Evolutionary conservation across 805 yeast species (phyloP).

Genomic region (Scheffersomyces coipomensis): DNA sequence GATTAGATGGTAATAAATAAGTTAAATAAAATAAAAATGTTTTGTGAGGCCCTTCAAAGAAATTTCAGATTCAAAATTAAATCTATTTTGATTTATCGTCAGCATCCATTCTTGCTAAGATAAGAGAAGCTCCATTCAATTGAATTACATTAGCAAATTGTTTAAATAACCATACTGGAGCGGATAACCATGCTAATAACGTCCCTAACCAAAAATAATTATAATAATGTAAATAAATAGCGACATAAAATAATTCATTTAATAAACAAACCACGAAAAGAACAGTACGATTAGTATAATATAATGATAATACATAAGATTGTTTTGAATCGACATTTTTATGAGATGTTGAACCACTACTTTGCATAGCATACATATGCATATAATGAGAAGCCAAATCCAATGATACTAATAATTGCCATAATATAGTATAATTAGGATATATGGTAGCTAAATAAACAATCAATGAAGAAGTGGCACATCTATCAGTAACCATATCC

Average conservation of each 20-base stretch:
- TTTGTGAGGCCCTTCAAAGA: too few relatives aligned
- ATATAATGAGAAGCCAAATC: constrained; percentile 93
- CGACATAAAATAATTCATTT: constrained; percentile 90
- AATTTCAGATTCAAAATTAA: too few relatives aligned
- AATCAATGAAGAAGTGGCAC: constrained; percentile 91
- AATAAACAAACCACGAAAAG: constrained; percentile 88
- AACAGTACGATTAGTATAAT: constrained; percentile 82
- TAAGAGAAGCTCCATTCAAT: constrained; percentile 77
- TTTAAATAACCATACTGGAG: constrained; percentile 89
- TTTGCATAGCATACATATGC: constrained; percentile 95
- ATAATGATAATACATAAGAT: constrained; percentile 72
- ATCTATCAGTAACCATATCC: constrained; percentile 98
- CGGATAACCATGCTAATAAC: constrained; percentile 52
- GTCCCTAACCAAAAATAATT: constrained; percentile 61
- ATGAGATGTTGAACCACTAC: constrained; percentile 78
- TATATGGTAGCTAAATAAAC: constrained; percentile 81
- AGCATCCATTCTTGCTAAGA: constrained; percentile 77
- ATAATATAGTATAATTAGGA: constrained; percentile 64
- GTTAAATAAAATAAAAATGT: too few relatives aligned
- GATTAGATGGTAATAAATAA: too few relatives aligned
- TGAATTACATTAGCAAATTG: constrained; percentile 89
- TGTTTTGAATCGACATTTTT: constrained; percentile 74
- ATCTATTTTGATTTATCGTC: constrained; percentile 28
- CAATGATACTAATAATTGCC: constrained; percentile 82
- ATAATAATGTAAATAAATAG: constrained; percentile 76